phyloP scores from a whole-genome alignment of 1,139 yeast species.

The Hyphopichia burtonii region DNA sequence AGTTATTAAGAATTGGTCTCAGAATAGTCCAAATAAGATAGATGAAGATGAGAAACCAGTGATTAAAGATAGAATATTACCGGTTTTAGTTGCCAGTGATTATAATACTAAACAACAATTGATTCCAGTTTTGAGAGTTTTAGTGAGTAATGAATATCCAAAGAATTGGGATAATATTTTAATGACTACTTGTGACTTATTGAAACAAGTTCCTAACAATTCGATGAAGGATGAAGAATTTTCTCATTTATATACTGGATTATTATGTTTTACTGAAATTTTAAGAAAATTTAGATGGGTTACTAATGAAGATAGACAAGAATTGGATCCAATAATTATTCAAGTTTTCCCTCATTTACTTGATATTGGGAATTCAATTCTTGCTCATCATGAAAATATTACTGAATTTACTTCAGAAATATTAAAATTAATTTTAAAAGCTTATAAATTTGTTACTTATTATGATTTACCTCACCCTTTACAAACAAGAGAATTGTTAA shows the following conservation, averaged over 20 bases:
- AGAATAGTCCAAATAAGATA: constrained; percentile 36
- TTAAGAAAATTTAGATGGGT: constrained; percentile 78
- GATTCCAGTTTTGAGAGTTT: constrained; percentile 64
- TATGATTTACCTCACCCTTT: constrained; percentile 72
- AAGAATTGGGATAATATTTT: constrained; percentile 68
- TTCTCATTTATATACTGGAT: constrained; percentile 69
- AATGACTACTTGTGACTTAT: constrained; percentile 55
- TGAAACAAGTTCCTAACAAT: constrained; percentile 36
- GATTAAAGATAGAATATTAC: constrained; percentile 60
- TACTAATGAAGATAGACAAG: constrained; percentile 55
- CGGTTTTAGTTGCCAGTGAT: constrained; percentile 41
- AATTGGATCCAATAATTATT: constrained; percentile 58
- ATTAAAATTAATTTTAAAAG: constrained; percentile 71
- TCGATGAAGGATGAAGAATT: constrained; percentile 41
- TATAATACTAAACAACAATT: constrained; percentile 58
- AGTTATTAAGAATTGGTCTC: constrained; percentile 62
- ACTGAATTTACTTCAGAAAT: constrained; percentile 66
- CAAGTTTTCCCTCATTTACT: constrained; percentile 71
- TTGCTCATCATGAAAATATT: constrained; percentile 34
- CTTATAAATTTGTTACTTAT: constrained; percentile 79
- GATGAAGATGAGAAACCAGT: constrained; percentile 71
- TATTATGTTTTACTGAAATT: constrained; percentile 72
- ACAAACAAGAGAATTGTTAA: constrained; percentile 57
- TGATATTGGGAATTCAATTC: constrained; percentile 60
- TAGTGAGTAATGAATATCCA: constrained; percentile 71